Evolutionary conservation across 306 rosid species (phyloP).

Genomic region (Luffa acutangula): DNA sequence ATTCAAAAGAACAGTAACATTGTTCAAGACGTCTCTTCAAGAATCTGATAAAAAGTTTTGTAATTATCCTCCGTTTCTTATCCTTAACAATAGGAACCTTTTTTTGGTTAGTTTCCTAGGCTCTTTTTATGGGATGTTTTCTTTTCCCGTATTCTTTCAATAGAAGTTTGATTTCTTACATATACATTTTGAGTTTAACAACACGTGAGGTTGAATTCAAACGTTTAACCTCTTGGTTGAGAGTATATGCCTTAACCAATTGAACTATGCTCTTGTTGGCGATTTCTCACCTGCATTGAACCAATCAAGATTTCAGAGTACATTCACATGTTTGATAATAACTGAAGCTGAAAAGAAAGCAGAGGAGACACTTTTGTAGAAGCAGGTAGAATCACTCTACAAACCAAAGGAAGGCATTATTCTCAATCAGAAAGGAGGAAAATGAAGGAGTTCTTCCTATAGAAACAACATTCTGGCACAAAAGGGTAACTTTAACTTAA

Average conservation of each 20-base stretch:
- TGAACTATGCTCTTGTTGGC: background rate
- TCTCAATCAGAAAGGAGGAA: background rate
- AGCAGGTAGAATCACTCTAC: background rate
- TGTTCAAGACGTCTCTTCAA: background rate
- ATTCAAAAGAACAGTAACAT: background rate
- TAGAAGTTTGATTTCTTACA: background rate
- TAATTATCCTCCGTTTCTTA: background rate
- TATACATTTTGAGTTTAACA: background rate
- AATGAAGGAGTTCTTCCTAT: background rate
- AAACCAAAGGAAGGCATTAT: background rate
- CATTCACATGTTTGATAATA: background rate
- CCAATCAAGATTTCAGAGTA: background rate
- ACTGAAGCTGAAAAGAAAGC: background rate
- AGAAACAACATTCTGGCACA: background rate
- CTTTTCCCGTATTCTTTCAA: background rate
- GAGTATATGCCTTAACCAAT: too few species aligned
- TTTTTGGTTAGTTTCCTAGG: background rate
- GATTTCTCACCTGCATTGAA: background rate
- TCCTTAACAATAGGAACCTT: background rate
- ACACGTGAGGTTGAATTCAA: too few species aligned
- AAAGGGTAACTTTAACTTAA: background rate
- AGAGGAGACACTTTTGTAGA: background rate
- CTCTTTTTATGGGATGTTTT: background rate
- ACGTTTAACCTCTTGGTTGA: background rate
- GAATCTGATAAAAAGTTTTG: background rate